These are phyloP conservation scores for Cladorrhinum sp. DNA, from an alignment of 2,329 filamentous ascomycete species.

Conservation along the genomic window DNA sequence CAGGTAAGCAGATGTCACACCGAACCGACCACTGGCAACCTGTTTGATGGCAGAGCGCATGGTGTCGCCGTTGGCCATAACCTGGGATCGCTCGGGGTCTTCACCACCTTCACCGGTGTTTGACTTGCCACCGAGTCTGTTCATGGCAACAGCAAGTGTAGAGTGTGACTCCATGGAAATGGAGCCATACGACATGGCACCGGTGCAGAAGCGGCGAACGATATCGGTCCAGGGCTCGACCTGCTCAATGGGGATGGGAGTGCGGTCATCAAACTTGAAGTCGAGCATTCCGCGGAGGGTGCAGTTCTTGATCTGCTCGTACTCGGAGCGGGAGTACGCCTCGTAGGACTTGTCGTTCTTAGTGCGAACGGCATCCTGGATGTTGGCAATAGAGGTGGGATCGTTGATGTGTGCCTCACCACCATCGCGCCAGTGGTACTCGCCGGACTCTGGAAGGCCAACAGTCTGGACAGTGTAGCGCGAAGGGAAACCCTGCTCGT, in stretches of 20 bases:
- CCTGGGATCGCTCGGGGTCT: slow-evolving; percentile 83
- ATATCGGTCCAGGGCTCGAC: slow-evolving; percentile 99
- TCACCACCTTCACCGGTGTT: slow-evolving; percentile 98
- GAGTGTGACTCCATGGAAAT: slow-evolving; percentile 99
- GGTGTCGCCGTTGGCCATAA: slow-evolving; percentile 86
- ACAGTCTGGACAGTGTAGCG: slow-evolving; percentile 72
- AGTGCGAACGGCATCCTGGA: slow-evolving; percentile 91
- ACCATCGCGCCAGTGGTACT: slow-evolving; percentile 98
- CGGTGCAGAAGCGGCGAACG: slow-evolving; percentile 91
- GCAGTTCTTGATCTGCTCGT: slow-evolving; percentile 95
- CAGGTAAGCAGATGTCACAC: slow-evolving; percentile 91
- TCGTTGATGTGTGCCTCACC: slow-evolving; percentile 95
- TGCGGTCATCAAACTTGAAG: slow-evolving; percentile 88
- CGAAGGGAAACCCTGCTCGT: slow-evolving; percentile 87
- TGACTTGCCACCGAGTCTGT: slow-evolving; percentile 91
- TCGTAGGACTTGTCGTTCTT: slow-evolving; percentile 99
- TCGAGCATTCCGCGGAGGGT: slow-evolving; percentile 91
- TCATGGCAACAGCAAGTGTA: slow-evolving; percentile 93
- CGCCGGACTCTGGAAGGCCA: slow-evolving; percentile 85
- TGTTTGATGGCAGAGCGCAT: slow-evolving; percentile 98
- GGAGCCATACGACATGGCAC: slow-evolving; percentile 97
- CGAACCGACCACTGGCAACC: slow-evolving; percentile 91
- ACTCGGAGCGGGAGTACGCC: slow-evolving; percentile 88
- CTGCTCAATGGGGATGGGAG: slow-evolving; percentile 87
- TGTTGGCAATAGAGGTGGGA: slow-evolving; percentile 89